phyloP scores from a whole-genome alignment of 2,329 filamentous ascomycete genomes.

The Sclerotinia subarctica region DNA sequence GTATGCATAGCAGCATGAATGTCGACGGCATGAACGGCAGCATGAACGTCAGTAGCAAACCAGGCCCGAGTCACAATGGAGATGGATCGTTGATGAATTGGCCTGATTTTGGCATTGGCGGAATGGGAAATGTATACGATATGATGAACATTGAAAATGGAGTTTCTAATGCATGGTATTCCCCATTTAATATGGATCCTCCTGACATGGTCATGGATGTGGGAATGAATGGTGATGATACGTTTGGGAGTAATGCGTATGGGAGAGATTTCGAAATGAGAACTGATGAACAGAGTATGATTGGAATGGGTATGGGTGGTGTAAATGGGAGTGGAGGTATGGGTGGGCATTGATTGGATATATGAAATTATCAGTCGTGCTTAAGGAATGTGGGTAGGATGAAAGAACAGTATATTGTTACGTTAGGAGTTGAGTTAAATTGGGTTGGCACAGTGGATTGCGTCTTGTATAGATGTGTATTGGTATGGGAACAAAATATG shows the following conservation, averaged over 20 bases:
- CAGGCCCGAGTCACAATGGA: not conserved
- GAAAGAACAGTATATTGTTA: not conserved
- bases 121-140: conserved; percentile 9
- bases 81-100: conserved; percentile 21
- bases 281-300: not conserved
- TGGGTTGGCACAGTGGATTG: not conserved
- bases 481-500: not conserved
- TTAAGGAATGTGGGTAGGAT: not conserved
- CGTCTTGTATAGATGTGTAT: not conserved
- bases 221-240: conserved; percentile 42
- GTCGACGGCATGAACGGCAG: conserved; percentile 28
- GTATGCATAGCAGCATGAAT: conserved; percentile 26
- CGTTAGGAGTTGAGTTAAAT: not conserved
- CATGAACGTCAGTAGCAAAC: conserved; percentile 2
- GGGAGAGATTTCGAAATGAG: conserved; percentile 8
- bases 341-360: not conserved
- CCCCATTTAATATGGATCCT: conserved; percentile 88
- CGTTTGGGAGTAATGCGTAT: conserved; percentile 23
- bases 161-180: conserved; percentile 74
- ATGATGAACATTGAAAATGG: not conserved
- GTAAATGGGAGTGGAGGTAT: not conserved
- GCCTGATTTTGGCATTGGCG: conserved; percentile 14
- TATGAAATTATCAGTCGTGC: not conserved
- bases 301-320: conserved; percentile 3
- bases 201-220: conserved; percentile 49